Percentiles rank a stretch among this genome's conserved stretches.
These are phyloP conservation scores for Dipodascopsis uninucleata DNA, from an alignment of 805 yeast species.

Conservation along the genomic window DNA sequence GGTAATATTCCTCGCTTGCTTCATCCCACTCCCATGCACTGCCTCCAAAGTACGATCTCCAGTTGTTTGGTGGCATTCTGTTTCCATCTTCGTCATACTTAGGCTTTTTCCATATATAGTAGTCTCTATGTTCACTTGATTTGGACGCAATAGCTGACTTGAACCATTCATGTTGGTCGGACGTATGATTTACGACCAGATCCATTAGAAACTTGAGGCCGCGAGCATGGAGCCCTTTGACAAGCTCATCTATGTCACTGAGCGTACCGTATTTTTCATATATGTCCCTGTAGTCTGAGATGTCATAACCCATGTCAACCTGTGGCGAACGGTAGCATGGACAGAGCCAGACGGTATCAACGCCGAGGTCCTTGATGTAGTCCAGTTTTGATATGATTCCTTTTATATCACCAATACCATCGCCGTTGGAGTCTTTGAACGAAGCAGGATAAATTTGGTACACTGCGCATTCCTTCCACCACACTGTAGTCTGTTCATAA, in stretches of 20 bases:
- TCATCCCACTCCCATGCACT: slow-evolving; percentile 59
- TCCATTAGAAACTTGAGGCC: slow-evolving; percentile 54
- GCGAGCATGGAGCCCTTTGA: slow-evolving; percentile 47
- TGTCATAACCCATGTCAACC: slow-evolving; percentile 63
- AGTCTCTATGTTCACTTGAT: slow-evolving; percentile 54
- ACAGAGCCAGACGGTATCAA: slow-evolving; percentile 54
- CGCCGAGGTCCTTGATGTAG: slow-evolving; percentile 49
- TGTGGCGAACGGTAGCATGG: slow-evolving; percentile 60
- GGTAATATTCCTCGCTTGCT: slow-evolving; percentile 51
- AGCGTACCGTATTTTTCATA: slow-evolving; percentile 53
- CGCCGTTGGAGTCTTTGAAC: slow-evolving; percentile 56
- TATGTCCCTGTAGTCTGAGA: slow-evolving; percentile 52
- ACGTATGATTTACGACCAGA: slow-evolving; percentile 58
- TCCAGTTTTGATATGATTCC: slow-evolving; percentile 53
- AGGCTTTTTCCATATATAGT: slow-evolving; percentile 58
- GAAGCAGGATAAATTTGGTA: slow-evolving; percentile 64
- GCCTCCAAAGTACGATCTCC: slow-evolving; percentile 46
- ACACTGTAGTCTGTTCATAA: no score
- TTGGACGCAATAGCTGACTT: slow-evolving; percentile 51
- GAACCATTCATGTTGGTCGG: slow-evolving; percentile 55
- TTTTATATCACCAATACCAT: slow-evolving; percentile 55
- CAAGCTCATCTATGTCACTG: slow-evolving; percentile 50
- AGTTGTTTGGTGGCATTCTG: slow-evolving; percentile 56
- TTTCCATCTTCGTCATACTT: slow-evolving; percentile 44
- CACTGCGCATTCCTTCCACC: slow-evolving; percentile 56